phyloP scores from a whole-genome alignment of 2,329 filamentous ascomycete species.

The Aspergillus thermomutatus region DNA sequence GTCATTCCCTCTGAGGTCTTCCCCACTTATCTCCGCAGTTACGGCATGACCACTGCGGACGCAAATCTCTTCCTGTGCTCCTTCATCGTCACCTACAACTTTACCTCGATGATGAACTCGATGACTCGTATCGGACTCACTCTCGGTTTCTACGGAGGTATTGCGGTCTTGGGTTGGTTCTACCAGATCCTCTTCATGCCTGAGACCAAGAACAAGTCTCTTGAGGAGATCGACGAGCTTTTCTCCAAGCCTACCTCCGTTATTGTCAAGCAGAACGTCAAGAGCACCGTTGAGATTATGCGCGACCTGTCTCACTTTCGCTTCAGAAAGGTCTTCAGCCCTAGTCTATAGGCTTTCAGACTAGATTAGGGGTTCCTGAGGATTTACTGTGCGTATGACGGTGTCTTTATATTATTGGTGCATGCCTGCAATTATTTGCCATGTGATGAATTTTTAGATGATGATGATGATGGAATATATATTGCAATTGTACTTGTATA shows the following conservation, averaged over 20 bases:
- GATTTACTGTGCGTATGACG: neutral
- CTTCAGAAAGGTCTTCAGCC: slow-evolving; percentile 47
- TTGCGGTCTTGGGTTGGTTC: slow-evolving; percentile 66
- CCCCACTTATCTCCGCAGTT: slow-evolving; percentile 67
- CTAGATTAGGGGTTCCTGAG: no score
- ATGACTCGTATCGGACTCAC: slow-evolving; percentile 64
- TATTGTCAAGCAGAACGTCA: slow-evolving; percentile 58
- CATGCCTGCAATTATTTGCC: neutral
- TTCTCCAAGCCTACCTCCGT: slow-evolving; percentile 63
- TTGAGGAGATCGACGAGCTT: slow-evolving; percentile 69
- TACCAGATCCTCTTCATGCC: slow-evolving; percentile 75
- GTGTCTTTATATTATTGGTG: neutral
- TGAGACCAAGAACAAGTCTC: slow-evolving; percentile 66
- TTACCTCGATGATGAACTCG: slow-evolving; percentile 65
- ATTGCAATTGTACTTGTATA: neutral
- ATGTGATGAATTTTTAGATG: neutral
- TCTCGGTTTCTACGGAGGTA: slow-evolving; percentile 71
- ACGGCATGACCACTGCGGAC: slow-evolving; percentile 70
- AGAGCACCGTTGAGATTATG: slow-evolving; percentile 44
- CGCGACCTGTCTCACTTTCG: slow-evolving; percentile 44
- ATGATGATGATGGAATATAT: neutral
- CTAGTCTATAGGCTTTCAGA: slow-evolving; percentile 18
- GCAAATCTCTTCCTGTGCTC: slow-evolving; percentile 67
- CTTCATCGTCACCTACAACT: slow-evolving; percentile 75
- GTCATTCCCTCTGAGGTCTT: slow-evolving; percentile 67